Percentiles rank a stretch among this genome's conserved stretches.
Conservation (phyloP, 2,329 filamentous ascomycete species). For the Coleophoma crateriformis region DNA sequence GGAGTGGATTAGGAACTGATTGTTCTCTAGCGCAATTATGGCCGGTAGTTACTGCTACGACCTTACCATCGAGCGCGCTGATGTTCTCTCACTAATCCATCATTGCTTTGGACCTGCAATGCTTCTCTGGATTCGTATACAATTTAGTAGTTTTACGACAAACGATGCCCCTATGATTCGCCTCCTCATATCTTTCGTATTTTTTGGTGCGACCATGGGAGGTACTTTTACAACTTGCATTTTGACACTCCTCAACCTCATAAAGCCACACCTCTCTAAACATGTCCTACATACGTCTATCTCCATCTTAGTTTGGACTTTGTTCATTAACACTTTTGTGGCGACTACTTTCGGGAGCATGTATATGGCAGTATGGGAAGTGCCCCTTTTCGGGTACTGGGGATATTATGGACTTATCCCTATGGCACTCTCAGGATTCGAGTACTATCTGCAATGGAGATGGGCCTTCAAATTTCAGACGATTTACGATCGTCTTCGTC, state of each 20-base stretch:
- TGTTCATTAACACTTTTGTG: slow-evolving; percentile 1
- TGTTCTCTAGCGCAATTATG: slow-evolving; percentile 1
- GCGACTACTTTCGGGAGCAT: neutral
- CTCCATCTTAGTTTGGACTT: neutral
- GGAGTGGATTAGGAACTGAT: neutral
- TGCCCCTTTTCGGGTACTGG: neutral
- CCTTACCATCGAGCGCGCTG: slow-evolving; percentile 1
- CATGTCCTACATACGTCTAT: neutral
- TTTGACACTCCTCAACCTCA: neutral
- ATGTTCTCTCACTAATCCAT: slow-evolving; percentile 4
- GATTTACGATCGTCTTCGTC: neutral
- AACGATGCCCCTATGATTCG: slow-evolving; percentile 1
- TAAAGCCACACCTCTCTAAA: neutral
- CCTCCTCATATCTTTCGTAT: slow-evolving; percentile 1
- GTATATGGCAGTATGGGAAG: slow-evolving; percentile 1
- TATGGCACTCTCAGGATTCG: slow-evolving; percentile 1
- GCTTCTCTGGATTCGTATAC: slow-evolving; percentile 1
- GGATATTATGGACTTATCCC: neutral
- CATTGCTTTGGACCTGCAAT: slow-evolving; percentile 3
- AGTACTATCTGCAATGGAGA: slow-evolving; percentile 2
- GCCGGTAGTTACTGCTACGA: slow-evolving; percentile 2
- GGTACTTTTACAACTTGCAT: neutral
- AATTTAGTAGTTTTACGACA: neutral
- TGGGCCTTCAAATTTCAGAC: slow-evolving; percentile 2
- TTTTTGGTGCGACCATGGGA: slow-evolving; percentile 2